Evolutionary conservation across 257 asterid species (phyloP).

Genomic region (Primulina tabacum): DNA sequence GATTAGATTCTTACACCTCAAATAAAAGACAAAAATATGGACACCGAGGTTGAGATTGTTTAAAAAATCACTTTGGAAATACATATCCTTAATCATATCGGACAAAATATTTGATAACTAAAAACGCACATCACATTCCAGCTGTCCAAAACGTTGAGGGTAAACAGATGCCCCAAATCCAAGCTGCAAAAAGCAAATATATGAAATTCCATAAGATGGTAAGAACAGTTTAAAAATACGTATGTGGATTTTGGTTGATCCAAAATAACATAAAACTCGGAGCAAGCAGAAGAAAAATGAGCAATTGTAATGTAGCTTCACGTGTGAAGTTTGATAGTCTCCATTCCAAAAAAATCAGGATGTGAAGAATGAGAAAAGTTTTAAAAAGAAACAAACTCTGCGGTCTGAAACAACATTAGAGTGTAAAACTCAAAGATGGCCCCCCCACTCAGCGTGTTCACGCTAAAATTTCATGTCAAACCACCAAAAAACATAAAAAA

Average conservation of each 20-base stretch:
- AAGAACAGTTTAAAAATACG: slow-evolving; percentile 20
- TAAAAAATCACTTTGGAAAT: slow-evolving; percentile 2
- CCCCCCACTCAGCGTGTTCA: slow-evolving; percentile 5
- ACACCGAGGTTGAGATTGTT: slow-evolving; percentile 1
- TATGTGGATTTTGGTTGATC: slow-evolving; percentile 8
- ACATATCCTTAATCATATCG: slow-evolving; percentile 4
- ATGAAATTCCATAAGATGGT: slow-evolving; percentile 24
- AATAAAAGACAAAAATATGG: slow-evolving; percentile 8
- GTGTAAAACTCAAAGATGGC: slow-evolving; percentile 17
- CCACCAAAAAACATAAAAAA: slow-evolving; percentile 7
- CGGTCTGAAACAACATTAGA: slow-evolving; percentile 12
- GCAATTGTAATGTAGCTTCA: slow-evolving; percentile 14
- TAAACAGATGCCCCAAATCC: slow-evolving; percentile 57
- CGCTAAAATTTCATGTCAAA: slow-evolving; percentile 14
- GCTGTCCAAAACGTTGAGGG: slow-evolving; percentile 92
- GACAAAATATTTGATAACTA: slow-evolving; percentile 10
- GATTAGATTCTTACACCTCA: slow-evolving; percentile 8
- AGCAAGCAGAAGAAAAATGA: slow-evolving; percentile 1
- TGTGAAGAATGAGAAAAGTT: slow-evolving; percentile 8
- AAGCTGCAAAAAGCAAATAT: slow-evolving; percentile 58
- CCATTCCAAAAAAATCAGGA: slow-evolving; percentile 15
- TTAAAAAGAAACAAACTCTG: background rate
- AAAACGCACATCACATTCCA: slow-evolving; percentile 84
- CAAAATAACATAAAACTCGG: slow-evolving; percentile 1
- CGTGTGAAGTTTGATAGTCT: slow-evolving; percentile 16